Evolutionary conservation across 257 asterid species (phyloP).

Genomic region (Cruciata laevipes): DNA sequence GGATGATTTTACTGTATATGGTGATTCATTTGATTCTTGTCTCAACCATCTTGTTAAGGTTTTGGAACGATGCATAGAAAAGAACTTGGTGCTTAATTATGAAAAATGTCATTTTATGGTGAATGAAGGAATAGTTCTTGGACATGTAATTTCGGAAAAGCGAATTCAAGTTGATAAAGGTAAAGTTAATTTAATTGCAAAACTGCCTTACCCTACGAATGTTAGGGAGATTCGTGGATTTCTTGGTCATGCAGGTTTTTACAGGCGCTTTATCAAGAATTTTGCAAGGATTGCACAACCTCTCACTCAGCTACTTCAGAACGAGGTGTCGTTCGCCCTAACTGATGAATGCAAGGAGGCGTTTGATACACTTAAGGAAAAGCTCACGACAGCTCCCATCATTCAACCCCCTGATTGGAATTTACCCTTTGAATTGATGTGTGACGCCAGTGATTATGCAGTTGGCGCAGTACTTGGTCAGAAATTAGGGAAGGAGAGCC

Average conservation of each 20-base stretch:
- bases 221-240: background rate
- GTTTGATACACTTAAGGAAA: background rate
- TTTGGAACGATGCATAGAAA: background rate
- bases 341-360: background rate
- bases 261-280: background rate
- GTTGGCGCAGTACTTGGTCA: background rate
- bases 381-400: too few species aligned
- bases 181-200: too few species aligned
- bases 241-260: background rate
- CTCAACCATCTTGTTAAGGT: background rate
- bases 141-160: background rate
- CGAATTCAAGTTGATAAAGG: too few species aligned
- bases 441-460: too few species aligned
- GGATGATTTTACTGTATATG: background rate
- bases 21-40: background rate
- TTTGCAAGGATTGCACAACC: background rate
- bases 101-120: constrained; percentile 5
- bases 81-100: background rate
- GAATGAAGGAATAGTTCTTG: background rate
- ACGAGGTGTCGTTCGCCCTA: background rate
- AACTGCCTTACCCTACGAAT: too few species aligned
- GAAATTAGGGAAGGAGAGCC: background rate
- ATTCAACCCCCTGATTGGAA: too few species aligned
- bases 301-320: background rate
- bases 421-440: too few species aligned